phyloP scores from a whole-genome alignment of 2,329 filamentous ascomycete genomes.

The Xylaria hypoxylon region DNA sequence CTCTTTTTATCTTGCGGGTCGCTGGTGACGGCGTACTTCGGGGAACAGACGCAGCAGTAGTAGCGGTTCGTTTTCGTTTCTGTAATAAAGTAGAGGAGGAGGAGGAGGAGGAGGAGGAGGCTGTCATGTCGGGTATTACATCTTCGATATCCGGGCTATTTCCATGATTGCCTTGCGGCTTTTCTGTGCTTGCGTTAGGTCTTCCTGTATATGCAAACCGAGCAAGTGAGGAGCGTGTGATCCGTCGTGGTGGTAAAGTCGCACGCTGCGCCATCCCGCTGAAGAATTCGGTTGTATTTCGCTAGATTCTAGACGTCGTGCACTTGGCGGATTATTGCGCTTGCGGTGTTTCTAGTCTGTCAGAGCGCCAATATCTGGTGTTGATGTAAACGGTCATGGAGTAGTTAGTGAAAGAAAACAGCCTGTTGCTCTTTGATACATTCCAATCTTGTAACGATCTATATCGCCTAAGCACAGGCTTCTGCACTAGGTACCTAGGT shows the following conservation, averaged over 20 bases:
- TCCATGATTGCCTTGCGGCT: conserved; percentile 32
- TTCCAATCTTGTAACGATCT: background rate
- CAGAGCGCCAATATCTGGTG: background rate
- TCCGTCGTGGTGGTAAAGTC: conserved; percentile 48
- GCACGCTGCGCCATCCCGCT: conserved; percentile 39
- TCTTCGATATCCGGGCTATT: conserved; percentile 49
- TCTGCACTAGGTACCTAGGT: no score
- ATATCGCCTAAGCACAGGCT: no score
- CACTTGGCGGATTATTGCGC: background rate
- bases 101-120: conserved; percentile 3
- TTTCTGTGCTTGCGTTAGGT: background rate
- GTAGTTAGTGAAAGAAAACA: background rate
- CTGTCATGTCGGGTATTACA: conserved; percentile 39
- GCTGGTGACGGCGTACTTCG: conserved; percentile 16
- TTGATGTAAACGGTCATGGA: background rate
- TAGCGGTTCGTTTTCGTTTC: conserved; percentile 48
- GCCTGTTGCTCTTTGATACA: background rate
- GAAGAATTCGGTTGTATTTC: conserved; percentile 23
- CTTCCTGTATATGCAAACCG: conserved; percentile 48
- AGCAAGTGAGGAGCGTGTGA: conserved; percentile 50
- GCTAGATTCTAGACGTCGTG: conserved; percentile 20
- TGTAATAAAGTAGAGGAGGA: conserved; percentile 32
- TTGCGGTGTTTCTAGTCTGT: background rate
- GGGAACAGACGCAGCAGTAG: conserved; percentile 16
- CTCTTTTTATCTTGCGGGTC: conserved; percentile 36